phyloP scores from a whole-genome alignment of 1,284 basidiomycete genomes.

The Trichosporon sp. region DNA sequence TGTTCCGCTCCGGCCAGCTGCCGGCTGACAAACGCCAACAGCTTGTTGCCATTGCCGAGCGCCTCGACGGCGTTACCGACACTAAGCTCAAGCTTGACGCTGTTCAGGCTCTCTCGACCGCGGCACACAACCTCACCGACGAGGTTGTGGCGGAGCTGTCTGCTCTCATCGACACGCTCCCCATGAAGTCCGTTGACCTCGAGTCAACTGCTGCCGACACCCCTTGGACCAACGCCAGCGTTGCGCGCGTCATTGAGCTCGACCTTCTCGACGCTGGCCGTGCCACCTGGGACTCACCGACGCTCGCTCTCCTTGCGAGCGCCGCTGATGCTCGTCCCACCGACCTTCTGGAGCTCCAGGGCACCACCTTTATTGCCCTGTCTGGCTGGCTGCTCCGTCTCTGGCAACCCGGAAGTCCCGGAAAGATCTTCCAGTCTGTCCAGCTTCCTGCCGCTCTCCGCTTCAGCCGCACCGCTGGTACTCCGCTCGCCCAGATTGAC shows the following conservation, averaged over 20 bases:
- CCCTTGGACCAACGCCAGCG: constrained; percentile 37
- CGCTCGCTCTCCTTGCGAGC: constrained; percentile 28
- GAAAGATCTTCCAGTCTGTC: constrained; percentile 42
- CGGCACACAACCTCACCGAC: constrained; percentile 19
- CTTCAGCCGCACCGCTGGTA: constrained; percentile 32
- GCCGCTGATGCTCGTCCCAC: constrained; percentile 26
- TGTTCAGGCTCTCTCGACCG: constrained; percentile 32
- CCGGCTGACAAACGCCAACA: constrained; percentile 24
- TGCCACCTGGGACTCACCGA: constrained; percentile 11
- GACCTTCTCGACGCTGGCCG: constrained; percentile 26
- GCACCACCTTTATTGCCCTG: constrained; percentile 27
- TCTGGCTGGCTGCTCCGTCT: constrained; percentile 38
- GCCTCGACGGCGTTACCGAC: constrained; percentile 25
- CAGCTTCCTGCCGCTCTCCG: constrained; percentile 34
- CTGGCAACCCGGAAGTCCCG: constrained; percentile 38
- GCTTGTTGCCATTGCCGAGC: constrained; percentile 20
- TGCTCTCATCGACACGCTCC: constrained; percentile 30
- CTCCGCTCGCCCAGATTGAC: constrained; percentile 41
- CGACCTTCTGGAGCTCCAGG: constrained; percentile 28
- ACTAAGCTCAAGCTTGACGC: constrained; percentile 27
- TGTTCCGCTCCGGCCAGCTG: constrained; percentile 42
- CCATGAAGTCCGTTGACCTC: constrained; percentile 9
- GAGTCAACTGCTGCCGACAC: constrained; percentile 30
- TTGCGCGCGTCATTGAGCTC: constrained; percentile 37
- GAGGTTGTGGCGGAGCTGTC: constrained; percentile 25